These are phyloP conservation scores for Globisporangium solare DNA, from an alignment of 352 stramenopile species.

Conservation along the genomic window DNA sequence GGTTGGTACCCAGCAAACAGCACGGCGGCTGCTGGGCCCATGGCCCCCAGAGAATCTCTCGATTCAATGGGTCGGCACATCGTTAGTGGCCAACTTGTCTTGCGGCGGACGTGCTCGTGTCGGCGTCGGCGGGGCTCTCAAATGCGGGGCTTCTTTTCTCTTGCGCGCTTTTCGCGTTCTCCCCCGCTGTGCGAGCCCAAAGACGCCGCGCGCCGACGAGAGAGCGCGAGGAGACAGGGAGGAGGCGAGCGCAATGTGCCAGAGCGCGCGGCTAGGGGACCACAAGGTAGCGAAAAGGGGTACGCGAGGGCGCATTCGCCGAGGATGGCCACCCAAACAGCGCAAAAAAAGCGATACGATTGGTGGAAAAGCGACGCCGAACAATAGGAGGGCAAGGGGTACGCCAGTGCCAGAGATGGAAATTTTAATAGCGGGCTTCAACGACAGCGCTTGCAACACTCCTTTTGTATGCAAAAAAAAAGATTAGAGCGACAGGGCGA, in stretches of 20 bases:
- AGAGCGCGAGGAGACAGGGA: neutral
- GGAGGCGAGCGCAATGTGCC: neutral
- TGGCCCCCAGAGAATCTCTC: slow-evolving; percentile 74
- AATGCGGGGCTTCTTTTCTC: slow-evolving; percentile 12
- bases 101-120: slow-evolving; percentile 5
- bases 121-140: slow-evolving; percentile 7
- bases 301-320: no score
- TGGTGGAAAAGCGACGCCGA: no score
- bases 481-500: slow-evolving; percentile 18
- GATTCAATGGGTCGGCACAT: slow-evolving; percentile 86
- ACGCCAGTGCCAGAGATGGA: no score
- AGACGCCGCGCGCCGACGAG: neutral
- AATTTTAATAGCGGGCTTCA: no score
- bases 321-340: no score
- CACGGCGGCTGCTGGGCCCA: slow-evolving; percentile 63
- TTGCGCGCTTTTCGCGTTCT: slow-evolving; percentile 15
- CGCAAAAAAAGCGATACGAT: no score
- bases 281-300: no score
- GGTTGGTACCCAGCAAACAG: slow-evolving; percentile 75
- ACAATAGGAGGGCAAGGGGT: no score
- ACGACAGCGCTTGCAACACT: no score
- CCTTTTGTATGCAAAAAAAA: neutral
- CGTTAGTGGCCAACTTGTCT: slow-evolving; percentile 16
- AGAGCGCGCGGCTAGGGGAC: no score
- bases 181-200: neutral